These are phyloP conservation scores for Phytophthora multivora DNA, from an alignment of 352 stramenopile genomes.

Conservation along the genomic window DNA sequence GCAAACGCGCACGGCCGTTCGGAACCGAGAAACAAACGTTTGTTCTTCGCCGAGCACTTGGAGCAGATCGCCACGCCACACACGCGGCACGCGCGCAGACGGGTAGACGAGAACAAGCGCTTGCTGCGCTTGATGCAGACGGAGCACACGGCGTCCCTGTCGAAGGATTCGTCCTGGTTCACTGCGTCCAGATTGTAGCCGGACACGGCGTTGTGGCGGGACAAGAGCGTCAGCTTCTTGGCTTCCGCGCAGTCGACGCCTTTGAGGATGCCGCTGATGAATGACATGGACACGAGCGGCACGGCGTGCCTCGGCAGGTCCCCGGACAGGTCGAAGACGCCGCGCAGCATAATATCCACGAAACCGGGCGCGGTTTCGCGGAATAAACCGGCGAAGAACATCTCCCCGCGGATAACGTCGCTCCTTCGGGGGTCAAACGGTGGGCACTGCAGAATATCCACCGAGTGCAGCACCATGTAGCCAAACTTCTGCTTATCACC, in stretches of 20 bases:
- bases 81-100: constrained; percentile 25
- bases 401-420: constrained; percentile 37
- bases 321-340: constrained; percentile 46
- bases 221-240: constrained; percentile 61
- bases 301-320: constrained; percentile 37
- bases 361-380: constrained; percentile 42
- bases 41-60: constrained; percentile 37
- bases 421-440: constrained; percentile 36
- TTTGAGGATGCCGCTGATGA: constrained; percentile 40
- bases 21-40: constrained; percentile 27
- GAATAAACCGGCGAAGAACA: constrained; percentile 43
- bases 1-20: constrained; percentile 19
- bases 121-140: constrained; percentile 38
- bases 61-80: constrained; percentile 33
- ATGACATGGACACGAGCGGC: constrained; percentile 39
- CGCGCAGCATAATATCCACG: constrained; percentile 52
- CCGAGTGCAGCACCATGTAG: constrained; percentile 53
- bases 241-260: constrained; percentile 51
- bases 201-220: constrained; percentile 28
- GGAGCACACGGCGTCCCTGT: constrained; percentile 28
- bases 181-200: constrained; percentile 29
- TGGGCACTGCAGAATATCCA: constrained; percentile 48
- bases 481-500: constrained; percentile 34
- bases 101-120: constrained; percentile 22
- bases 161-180: constrained; percentile 14